Conservation (phyloP, 2,329 filamentous ascomycete species). For the Bertia moriformis region DNA sequence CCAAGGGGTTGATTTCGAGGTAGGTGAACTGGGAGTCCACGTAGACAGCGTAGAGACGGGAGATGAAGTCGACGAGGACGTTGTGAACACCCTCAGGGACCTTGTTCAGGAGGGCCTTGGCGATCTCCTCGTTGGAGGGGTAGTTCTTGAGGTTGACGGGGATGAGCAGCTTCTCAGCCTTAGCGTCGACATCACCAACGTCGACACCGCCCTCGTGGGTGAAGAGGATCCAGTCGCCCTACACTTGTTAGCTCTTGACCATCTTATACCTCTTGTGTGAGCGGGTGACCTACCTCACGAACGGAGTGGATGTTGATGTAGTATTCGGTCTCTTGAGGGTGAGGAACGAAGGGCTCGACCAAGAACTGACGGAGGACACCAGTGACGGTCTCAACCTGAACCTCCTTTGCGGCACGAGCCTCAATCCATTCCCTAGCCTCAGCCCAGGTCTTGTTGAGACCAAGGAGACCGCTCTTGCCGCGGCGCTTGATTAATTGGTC, state of each 20-base stretch:
- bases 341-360: conserved; percentile 95
- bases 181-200: conserved; percentile 95
- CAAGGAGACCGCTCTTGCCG: conserved; percentile 94
- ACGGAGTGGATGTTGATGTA: conserved; percentile 99
- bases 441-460: conserved; percentile 91
- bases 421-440: conserved; percentile 91
- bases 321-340: conserved; percentile 90
- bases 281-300: conserved; percentile 69
- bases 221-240: conserved; percentile 99
- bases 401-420: conserved; percentile 76
- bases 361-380: conserved; percentile 89
- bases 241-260: too few relatives aligned
- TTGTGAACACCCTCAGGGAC: conserved; percentile 93
- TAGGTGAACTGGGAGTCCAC: conserved; percentile 99
- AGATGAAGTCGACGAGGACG: conserved; percentile 98
- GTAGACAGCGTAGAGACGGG: conserved; percentile 93
- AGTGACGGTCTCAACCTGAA: conserved; percentile 82
- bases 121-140: conserved; percentile 91
- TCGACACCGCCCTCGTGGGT: conserved; percentile 99
- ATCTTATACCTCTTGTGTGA: too few relatives aligned
- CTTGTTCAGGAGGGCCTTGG: conserved; percentile 70
- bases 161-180: conserved; percentile 96
- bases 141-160: conserved; percentile 89
- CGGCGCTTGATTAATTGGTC: conserved; percentile 99
- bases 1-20: conserved; percentile 98